Conservation (phyloP, 1,139 yeast species). For the Arxiozyma telluris region DNA sequence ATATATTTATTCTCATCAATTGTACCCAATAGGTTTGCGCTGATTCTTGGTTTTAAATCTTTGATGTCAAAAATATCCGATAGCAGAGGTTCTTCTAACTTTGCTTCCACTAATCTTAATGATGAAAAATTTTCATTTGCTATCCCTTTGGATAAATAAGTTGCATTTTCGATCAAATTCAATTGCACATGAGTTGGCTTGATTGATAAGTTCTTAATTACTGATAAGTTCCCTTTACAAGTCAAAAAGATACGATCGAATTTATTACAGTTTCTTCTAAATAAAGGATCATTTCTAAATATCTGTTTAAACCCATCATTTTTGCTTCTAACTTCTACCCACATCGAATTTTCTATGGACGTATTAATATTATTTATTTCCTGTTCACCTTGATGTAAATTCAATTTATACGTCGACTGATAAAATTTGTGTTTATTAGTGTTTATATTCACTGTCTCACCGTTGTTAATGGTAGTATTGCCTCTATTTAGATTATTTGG, state of each 20-base stretch:
- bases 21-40: conserved; percentile 1
- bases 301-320: conserved; percentile 15
- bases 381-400: conserved; percentile 12
- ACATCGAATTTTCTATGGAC: conserved; percentile 11
- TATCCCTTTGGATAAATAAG: conserved; percentile 23
- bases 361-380: background rate
- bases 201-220: conserved; percentile 10
- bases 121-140: conserved; percentile 24
- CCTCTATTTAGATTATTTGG: background rate
- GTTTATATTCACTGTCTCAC: background rate
- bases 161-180: conserved; percentile 20
- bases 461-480: background rate
- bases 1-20: background rate
- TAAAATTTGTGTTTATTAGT: conserved; percentile 2
- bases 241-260: conserved; percentile 21
- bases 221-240: conserved; percentile 7
- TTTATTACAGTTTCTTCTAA: conserved; percentile 18
- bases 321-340: conserved; percentile 22
- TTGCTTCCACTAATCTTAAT: conserved; percentile 17
- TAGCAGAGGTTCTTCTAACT: conserved; percentile 1
- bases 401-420: conserved; percentile 16
- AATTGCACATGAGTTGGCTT: conserved; percentile 18
- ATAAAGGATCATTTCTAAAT: conserved; percentile 21
- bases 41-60: conserved; percentile 7
- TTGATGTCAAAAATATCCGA: conserved; percentile 6